Evolutionary conservation across 108 stramenopile genomes (phyloP).

Genomic region (Skeletonema tropicum): DNA sequence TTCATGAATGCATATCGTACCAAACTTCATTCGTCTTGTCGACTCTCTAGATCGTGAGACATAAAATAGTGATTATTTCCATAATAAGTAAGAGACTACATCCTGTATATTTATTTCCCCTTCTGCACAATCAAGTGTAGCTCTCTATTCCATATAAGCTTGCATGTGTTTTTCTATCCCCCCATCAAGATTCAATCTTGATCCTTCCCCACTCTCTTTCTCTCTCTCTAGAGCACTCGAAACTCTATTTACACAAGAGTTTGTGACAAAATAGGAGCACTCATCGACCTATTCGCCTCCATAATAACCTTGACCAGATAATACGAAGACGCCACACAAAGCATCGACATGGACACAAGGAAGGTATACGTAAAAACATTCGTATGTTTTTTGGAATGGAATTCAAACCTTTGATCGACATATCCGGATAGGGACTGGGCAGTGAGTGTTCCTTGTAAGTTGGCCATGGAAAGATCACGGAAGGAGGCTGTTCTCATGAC

Average conservation of each 20-base stretch:
- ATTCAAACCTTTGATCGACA: constrained; percentile 2
- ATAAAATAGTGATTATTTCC: too few relatives aligned
- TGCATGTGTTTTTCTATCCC: too few relatives aligned
- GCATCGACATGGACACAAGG: neutral
- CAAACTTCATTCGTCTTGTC: too few relatives aligned
- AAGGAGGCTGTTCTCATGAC: constrained; percentile 61
- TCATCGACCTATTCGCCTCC: neutral
- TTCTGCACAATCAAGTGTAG: too few relatives aligned
- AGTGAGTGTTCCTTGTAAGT: constrained; percentile 47
- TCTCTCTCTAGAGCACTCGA: too few relatives aligned
- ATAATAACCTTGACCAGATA: neutral
- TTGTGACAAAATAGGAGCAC: neutral
- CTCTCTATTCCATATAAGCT: too few relatives aligned
- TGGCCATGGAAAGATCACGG: constrained; percentile 52
- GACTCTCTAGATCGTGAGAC: too few relatives aligned
- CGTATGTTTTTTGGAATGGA: neutral
- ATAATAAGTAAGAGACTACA: too few relatives aligned
- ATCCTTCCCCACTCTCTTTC: too few relatives aligned
- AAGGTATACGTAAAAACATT: constrained; percentile 1
- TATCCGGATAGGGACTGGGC: constrained; percentile 51
- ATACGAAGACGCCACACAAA: neutral
- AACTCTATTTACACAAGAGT: neutral
- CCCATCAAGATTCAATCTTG: too few relatives aligned
- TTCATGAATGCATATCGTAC: too few relatives aligned
- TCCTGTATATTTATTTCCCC: too few relatives aligned